These are phyloP conservation scores for Suillus bovinus DNA, from an alignment of 768 basidiomycete species.

Conservation along the genomic window DNA sequence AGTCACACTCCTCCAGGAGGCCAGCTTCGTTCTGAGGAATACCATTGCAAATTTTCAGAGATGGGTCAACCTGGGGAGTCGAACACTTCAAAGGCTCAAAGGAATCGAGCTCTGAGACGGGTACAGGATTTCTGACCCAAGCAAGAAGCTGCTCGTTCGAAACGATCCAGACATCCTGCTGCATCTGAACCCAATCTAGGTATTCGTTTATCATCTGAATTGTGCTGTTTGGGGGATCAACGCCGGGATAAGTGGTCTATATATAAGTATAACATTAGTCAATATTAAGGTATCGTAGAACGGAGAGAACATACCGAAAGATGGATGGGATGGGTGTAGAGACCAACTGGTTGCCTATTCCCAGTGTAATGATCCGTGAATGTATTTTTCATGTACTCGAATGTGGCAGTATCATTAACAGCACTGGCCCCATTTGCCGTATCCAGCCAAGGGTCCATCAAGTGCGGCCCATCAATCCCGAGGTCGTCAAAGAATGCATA, in stretches of 20 bases:
- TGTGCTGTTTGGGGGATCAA: slow-evolving; percentile 47
- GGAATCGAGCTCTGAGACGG: slow-evolving; percentile 55
- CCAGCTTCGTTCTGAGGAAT: slow-evolving; percentile 68
- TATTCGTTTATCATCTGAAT: slow-evolving; percentile 79
- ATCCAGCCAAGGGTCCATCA: slow-evolving; percentile 88
- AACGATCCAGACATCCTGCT: slow-evolving; percentile 74
- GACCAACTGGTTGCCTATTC: slow-evolving; percentile 76
- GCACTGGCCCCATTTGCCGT: slow-evolving; percentile 48
- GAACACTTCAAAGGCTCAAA: slow-evolving; percentile 62
- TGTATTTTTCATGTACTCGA: slow-evolving; percentile 71
- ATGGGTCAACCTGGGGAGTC: slow-evolving; percentile 55
- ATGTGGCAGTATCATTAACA: slow-evolving; percentile 61
- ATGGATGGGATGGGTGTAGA: slow-evolving; percentile 84
- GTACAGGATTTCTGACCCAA: slow-evolving; percentile 73
- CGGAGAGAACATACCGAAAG: slow-evolving; percentile 43
- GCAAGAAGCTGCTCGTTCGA: slow-evolving; percentile 68
- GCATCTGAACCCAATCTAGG: slow-evolving; percentile 79
- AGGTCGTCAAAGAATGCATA: slow-evolving; percentile 69
- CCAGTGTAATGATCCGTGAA: slow-evolving; percentile 74
- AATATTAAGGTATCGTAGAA: not conserved
- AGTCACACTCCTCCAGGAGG: slow-evolving; percentile 58
- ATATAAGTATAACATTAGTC: slow-evolving; percentile 7
- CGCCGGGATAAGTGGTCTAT: slow-evolving; percentile 61
- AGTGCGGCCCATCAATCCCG: slow-evolving; percentile 56
- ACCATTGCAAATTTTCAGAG: slow-evolving; percentile 71